Conservation (phyloP, 1,284 basidiomycete genomes). For the Leccinum pachyderme region DNA sequence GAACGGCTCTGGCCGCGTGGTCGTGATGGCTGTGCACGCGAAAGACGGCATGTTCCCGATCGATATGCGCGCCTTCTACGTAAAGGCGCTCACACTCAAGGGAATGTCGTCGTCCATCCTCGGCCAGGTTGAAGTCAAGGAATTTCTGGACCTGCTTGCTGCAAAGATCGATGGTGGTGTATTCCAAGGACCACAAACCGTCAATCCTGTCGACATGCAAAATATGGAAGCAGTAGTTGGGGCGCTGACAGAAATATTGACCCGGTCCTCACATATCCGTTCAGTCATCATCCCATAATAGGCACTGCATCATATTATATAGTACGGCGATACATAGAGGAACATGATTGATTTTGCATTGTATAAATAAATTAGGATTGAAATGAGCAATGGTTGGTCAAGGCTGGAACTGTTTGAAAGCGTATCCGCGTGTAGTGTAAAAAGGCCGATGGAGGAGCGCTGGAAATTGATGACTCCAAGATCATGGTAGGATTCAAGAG, state of each 20-base stretch:
- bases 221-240: constrained; percentile 19
- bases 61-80: constrained; percentile 34
- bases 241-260: constrained; percentile 27
- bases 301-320: neutral
- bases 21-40: constrained; percentile 36
- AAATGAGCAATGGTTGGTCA: neutral
- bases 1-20: constrained; percentile 31
- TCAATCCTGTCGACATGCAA: constrained; percentile 22
- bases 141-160: constrained; percentile 29
- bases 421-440: too few relatives aligned
- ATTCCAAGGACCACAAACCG: constrained; percentile 27
- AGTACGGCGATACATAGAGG: neutral
- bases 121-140: constrained; percentile 25
- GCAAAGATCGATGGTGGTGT: constrained; percentile 31
- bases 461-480: too few relatives aligned
- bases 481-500: too few relatives aligned
- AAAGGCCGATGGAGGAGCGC: too few relatives aligned
- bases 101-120: constrained; percentile 33
- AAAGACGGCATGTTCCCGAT: constrained; percentile 33
- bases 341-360: neutral
- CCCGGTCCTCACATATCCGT: constrained; percentile 27
- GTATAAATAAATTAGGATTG: neutral
- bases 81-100: constrained; percentile 31
- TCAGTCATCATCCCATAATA: constrained; percentile 31
- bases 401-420: too few relatives aligned